Base-by-base conservation (phyloP, 164 flowering plant genomes). In the Chloranthus sessilifolius region DNA sequence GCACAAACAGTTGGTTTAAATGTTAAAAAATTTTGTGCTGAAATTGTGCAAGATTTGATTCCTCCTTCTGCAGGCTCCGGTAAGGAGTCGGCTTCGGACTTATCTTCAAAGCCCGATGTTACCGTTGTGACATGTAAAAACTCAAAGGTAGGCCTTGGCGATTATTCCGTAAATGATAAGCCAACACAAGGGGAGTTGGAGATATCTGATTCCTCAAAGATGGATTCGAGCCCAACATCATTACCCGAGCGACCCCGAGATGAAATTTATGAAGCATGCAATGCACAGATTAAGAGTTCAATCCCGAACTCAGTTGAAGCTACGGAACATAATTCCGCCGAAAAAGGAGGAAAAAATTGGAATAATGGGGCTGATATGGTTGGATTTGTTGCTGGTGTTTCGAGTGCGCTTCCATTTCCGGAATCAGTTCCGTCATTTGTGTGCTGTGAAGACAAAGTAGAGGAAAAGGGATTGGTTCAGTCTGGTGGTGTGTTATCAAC, bases 11-110 rank as follows among this genome's bases (percentile, higher is more conserved):
- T 83, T 41, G 81, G 95, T 52, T 67, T 63, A 27, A 80, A 67
- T 73, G 80, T 85, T 51, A 81, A 71, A 66, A 78, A 60, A 50
- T 76, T 85, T 64, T 88, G 66, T 59, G 59, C 81, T 19, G 94
- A 79, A 62, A 74, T 83, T 33, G 50, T 85, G 74, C 67, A 78
- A 50, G 97, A 88, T 72, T 62, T 76, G 58, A 61, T 64, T 43
- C 62, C 71, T 33, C 69, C 74, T 51, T 51, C 74, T 43, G 35
- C 69, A 31, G 37, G 48, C n/a, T 43, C 47, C 16, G 48, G 22
- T 15, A 31, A 43, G 27, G 49, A 11, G 25, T 31, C 48, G 4
- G 48, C 33, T 15, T 42, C 58, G 11, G 58, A 53, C 27, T 10
- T 23, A 2, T 53, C 58, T 15, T 5, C 43, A 17, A 34, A 22